These are phyloP conservation scores for Rhodotorula graminis DNA, from an alignment of 768 basidiomycete species.

Conservation along the genomic window DNA sequence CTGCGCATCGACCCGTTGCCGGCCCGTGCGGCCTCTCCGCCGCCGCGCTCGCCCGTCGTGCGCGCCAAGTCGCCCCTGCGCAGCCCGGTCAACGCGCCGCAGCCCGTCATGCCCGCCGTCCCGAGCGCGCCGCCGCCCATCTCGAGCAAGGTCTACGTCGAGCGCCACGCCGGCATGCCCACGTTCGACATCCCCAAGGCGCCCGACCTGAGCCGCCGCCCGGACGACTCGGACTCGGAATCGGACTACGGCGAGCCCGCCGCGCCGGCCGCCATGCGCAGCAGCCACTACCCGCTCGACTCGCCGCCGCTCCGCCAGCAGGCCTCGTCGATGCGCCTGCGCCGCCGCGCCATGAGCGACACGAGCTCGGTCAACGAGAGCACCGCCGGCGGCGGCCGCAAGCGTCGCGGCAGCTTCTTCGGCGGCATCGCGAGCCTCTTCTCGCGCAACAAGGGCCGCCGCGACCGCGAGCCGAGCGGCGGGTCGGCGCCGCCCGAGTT, in stretches of 20 bases:
- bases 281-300: slow-evolving; percentile 5
- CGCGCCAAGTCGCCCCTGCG: not conserved
- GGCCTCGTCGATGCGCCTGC: not conserved
- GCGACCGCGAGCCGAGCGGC: not conserved
- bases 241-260: slow-evolving; percentile 13
- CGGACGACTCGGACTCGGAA: slow-evolving; percentile 8
- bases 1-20: not conserved
- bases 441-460: slow-evolving; percentile 10
- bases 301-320: slow-evolving; percentile 1
- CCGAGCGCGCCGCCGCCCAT: slow-evolving; percentile 27
- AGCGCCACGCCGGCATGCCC: slow-evolving; percentile 17
- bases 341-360: slow-evolving; percentile 25
- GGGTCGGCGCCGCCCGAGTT: not conserved
- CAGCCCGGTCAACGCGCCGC: not conserved
- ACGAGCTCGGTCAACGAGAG: slow-evolving; percentile 18
- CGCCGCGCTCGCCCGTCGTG: slow-evolving; percentile 4
- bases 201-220: slow-evolving; percentile 24
- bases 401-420: slow-evolving; percentile 28
- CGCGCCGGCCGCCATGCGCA: not conserved
- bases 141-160: slow-evolving; percentile 14
- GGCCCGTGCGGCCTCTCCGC: not conserved
- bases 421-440: slow-evolving; percentile 34
- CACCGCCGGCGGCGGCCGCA: not conserved
- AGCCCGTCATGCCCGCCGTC: slow-evolving; percentile 27
- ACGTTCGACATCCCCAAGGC: slow-evolving; percentile 36